phyloP scores from a whole-genome alignment of 2,329 filamentous ascomycete species.

The Pochonia chlamydosporia region DNA sequence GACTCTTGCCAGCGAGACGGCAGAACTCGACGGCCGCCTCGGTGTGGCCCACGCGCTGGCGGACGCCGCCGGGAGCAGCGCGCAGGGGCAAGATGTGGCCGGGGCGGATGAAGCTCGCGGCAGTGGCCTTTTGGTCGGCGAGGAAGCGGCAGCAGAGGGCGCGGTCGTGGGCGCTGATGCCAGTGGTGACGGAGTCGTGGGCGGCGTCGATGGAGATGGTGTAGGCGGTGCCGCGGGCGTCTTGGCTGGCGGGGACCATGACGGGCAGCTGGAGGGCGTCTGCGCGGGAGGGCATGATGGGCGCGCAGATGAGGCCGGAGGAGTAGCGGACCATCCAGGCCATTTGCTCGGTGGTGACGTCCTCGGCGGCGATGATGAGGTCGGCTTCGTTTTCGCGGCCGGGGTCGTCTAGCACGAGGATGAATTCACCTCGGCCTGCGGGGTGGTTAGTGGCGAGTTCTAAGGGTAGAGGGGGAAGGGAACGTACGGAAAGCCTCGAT shows the following conservation, averaged over 20 bases:
- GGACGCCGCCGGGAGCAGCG: constrained; percentile 72
- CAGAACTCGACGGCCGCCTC: constrained; percentile 93
- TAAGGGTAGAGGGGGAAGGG: not conserved
- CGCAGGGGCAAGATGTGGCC: constrained; percentile 87
- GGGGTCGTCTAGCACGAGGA: constrained; percentile 89
- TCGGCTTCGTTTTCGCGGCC: constrained; percentile 97
- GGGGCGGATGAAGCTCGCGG: constrained; percentile 67
- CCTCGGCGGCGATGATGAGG: constrained; percentile 85
- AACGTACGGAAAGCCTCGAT: constrained; percentile 59
- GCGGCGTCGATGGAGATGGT: constrained; percentile 81
- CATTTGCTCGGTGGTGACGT: constrained; percentile 83
- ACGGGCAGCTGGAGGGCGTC: constrained; percentile 71
- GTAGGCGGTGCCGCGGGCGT: constrained; percentile 89
- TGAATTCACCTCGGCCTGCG: constrained; percentile 76
- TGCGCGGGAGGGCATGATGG: constrained; percentile 65
- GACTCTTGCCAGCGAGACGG: constrained; percentile 69
- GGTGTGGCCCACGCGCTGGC: constrained; percentile 78
- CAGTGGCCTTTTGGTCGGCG: constrained; percentile 55
- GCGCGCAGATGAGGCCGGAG: constrained; percentile 86
- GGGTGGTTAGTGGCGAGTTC: constrained; percentile 4
- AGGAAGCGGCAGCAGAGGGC: constrained; percentile 74
- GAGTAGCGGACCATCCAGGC: constrained; percentile 92
- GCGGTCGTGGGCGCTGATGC: constrained; percentile 85
- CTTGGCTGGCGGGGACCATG: constrained; percentile 73
- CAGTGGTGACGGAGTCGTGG: constrained; percentile 70